Base-by-base conservation (phyloP, 139 green algal species). In the Chlorella ohadii region DNA sequence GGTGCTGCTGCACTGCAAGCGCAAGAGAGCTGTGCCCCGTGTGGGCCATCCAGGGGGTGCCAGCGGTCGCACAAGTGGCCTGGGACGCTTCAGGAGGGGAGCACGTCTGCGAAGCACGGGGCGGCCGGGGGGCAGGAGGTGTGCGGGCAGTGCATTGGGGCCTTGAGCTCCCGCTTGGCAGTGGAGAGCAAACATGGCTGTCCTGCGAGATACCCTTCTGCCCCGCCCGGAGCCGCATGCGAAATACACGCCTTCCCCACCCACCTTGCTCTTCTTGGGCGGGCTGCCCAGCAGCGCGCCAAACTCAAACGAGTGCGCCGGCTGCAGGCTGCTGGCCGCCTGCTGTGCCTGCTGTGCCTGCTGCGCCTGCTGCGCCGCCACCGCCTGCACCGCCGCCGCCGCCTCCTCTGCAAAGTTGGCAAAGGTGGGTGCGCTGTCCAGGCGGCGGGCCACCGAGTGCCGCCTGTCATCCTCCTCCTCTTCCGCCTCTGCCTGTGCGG, bases 361-460 rank as follows among this genome's bases (percentile, higher is more conserved):
- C 56, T 36, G 31, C 51, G 20, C 33, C 55, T 27, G 31, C 55
- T 34, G 9, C 51, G 25, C 11, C 34, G 51, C 4, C 56, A 6
- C 20, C 51, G 15, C 33, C 74, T 12, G 72, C 44, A 51, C 47
- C 47, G n/a, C 36, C 17, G 47, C 47, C 41, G 34, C 16, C 25
- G 39, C 25, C 25, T 17, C 71, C 17, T 19, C 76, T 23, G 55
- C 36, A 33, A 44, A 19, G 38, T 73, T 11, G 17, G 39, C 63
- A 36, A 83, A 83, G 4, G 78, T 64, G 16, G 78, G 28, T 20
- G 63, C 78, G 39, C 63, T 6, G 39, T 83, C 78, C 39, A 83
- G 63, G 39, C 78, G 78, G 39, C 78, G 78, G 0, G 78, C 78
- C 78, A 83, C 63, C n/a, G 78, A 83, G 36, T 65, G 78, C 56